phyloP scores from a whole-genome alignment of 2,329 filamentous ascomycete species.

The Cladosporium sphaerospermum region DNA sequence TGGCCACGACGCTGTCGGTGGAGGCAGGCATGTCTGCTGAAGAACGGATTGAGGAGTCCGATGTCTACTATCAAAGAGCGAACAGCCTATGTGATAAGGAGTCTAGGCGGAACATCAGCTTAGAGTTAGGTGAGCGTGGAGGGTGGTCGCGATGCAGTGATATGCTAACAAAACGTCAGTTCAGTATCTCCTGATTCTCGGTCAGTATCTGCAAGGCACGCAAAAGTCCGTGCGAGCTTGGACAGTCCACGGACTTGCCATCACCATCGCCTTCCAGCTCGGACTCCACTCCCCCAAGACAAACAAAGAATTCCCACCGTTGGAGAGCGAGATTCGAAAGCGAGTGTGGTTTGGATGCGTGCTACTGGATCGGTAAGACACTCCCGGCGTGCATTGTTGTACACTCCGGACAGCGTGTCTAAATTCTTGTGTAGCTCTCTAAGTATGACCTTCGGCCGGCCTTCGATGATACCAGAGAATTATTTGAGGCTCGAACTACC shows the following conservation, averaged over 20 bases:
- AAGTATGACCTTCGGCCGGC: slow-evolving; percentile 1
- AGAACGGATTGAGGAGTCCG: slow-evolving; percentile 36
- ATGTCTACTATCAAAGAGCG: slow-evolving; percentile 43
- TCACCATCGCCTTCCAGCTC: slow-evolving; percentile 46
- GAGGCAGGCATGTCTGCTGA: slow-evolving; percentile 19
- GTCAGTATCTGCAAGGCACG: slow-evolving; percentile 50
- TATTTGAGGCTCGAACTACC: slow-evolving; percentile 1
- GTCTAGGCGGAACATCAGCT: slow-evolving; percentile 36
- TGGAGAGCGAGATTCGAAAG: not conserved
- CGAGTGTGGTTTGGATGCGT: slow-evolving; percentile 1
- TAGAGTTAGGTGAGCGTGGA: slow-evolving; percentile 33
- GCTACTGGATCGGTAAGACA: not conserved
- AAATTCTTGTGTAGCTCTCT: not conserved
- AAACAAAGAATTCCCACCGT: not conserved
- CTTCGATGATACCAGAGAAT: slow-evolving; percentile 2
- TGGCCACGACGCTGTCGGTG: slow-evolving; percentile 36
- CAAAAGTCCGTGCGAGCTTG: slow-evolving; percentile 49
- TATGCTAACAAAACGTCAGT: slow-evolving; percentile 25
- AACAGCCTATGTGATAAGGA: slow-evolving; percentile 39
- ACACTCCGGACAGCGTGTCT: not conserved
- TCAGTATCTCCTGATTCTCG: slow-evolving; percentile 44
- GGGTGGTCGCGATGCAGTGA: not conserved
- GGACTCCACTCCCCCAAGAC: slow-evolving; percentile 41
- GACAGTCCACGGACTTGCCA: slow-evolving; percentile 48
- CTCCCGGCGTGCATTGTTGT: not conserved